phyloP scores from a whole-genome alignment of 306 rosid genomes.

The Lithocarpus polystachyus region DNA sequence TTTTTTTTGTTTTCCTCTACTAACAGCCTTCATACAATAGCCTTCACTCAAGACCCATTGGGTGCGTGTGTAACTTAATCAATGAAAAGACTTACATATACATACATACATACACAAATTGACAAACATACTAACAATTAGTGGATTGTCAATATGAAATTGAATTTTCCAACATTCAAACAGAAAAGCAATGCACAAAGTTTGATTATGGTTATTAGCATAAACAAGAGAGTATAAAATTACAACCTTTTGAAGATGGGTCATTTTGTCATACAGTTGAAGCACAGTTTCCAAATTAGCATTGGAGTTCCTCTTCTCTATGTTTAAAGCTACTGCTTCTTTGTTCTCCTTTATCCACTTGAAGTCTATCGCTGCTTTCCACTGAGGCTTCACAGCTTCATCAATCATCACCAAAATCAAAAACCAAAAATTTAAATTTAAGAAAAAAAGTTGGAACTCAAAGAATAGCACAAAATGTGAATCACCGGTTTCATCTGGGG shows the following conservation, averaged over 20 bases:
- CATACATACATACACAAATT: too few relatives aligned
- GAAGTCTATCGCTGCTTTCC: slow-evolving; percentile 92
- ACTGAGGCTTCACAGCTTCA: slow-evolving; percentile 59
- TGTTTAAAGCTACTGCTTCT: slow-evolving; percentile 70
- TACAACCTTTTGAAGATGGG: slow-evolving; percentile 80
- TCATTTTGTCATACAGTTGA: slow-evolving; percentile 64
- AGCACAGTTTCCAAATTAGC: slow-evolving; percentile 82
- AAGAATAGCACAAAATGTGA: background rate
- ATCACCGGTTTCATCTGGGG: slow-evolving; percentile 50
- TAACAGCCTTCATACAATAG: too few relatives aligned
- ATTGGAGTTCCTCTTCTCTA: slow-evolving; percentile 65
- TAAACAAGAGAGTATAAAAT: slow-evolving; percentile 5
- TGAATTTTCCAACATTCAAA: background rate
- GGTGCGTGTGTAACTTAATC: too few relatives aligned
- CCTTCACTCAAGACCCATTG: too few relatives aligned
- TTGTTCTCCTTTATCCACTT: slow-evolving; percentile 92
- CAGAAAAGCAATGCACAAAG: background rate
- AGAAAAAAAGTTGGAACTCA: background rate
- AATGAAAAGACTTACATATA: too few relatives aligned
- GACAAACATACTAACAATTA: background rate
- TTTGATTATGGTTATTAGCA: background rate
- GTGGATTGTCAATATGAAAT: background rate
- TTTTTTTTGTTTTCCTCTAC: too few relatives aligned
- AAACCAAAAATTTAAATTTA: background rate
- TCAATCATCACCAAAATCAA: slow-evolving; percentile 6